A percentile compares a stretch with the other conserved stretches of the same genome.
Evolutionary conservation across 1,284 basidiomycete genomes (phyloP).

Genomic region (Cerioporus squamosus): DNA sequence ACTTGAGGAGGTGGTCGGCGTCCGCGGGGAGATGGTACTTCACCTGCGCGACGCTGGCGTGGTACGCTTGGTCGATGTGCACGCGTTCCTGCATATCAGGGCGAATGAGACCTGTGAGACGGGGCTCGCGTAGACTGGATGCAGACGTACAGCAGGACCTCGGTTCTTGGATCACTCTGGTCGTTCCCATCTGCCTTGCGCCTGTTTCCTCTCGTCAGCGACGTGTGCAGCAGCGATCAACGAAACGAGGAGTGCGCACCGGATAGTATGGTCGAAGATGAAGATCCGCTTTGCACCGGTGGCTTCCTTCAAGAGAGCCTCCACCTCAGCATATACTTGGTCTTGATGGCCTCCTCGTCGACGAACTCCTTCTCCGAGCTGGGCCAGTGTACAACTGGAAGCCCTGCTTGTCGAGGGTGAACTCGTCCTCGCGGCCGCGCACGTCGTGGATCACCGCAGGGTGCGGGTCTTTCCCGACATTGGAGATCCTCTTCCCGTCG

Average conservation of each 20-base stretch:
- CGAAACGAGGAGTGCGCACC: conserved; percentile 44
- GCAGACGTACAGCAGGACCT: conserved; percentile 39
- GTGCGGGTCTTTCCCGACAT: conserved; percentile 27
- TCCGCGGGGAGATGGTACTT: conserved; percentile 47
- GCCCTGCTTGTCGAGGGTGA: conserved; percentile 44
- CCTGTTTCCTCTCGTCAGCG: conserved; percentile 6
- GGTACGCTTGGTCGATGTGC: conserved; percentile 62
- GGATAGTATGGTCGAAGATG: conserved; percentile 46
- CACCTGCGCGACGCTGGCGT: conserved; percentile 52
- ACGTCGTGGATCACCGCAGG: conserved; percentile 31
- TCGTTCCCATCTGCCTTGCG: conserved; percentile 12
- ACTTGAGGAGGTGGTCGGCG: conserved; percentile 45
- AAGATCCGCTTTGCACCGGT: conserved; percentile 45
- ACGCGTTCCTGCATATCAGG: conserved; percentile 34
- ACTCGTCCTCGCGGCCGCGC: conserved; percentile 35
- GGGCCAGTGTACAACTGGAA: conserved; percentile 41
- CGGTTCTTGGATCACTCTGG: conserved; percentile 15
- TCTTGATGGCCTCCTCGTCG: conserved; percentile 44
- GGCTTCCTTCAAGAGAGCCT: conserved; percentile 45
- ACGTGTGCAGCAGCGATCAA: no score
- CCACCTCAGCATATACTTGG: conserved; percentile 47
- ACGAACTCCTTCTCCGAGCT: conserved; percentile 43
- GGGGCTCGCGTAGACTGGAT: not conserved
- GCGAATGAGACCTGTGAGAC: not conserved
- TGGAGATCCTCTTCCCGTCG: conserved; percentile 20